Evolutionary conservation across 192 early-diverging fungal species (phyloP).

Genomic region (Obelidium mucronatum): DNA sequence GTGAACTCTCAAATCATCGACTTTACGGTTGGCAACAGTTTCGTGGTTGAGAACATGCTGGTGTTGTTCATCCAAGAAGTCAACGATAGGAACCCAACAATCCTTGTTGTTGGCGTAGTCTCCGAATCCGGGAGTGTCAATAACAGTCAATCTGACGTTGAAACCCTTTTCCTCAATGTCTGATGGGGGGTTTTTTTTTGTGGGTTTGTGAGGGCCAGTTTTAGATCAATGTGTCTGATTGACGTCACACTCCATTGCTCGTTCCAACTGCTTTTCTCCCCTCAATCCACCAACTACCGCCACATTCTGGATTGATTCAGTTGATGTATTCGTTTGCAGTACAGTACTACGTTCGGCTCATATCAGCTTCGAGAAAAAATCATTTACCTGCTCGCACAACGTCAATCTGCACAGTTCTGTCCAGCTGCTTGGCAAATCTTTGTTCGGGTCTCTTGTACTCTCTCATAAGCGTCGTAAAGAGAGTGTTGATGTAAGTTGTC

Average conservation of each 20-base stretch:
- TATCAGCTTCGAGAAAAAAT: too few relatives aligned
- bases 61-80: slow-evolving; percentile 99
- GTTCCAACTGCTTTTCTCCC: too few relatives aligned
- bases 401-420: slow-evolving; percentile 97
- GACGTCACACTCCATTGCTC: too few relatives aligned
- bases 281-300: too few relatives aligned
- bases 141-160: slow-evolving; percentile 93
- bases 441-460: slow-evolving; percentile 83
- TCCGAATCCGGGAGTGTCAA: slow-evolving; percentile 90
- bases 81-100: slow-evolving; percentile 97
- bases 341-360: too few relatives aligned
- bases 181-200: slow-evolving; percentile 11
- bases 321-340: too few relatives aligned
- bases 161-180: slow-evolving; percentile 98
- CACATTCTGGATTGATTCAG: too few relatives aligned
- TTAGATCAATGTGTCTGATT: too few relatives aligned
- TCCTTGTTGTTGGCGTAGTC: slow-evolving; percentile 81
- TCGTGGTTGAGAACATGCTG: slow-evolving; percentile 93
- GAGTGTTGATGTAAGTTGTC: slow-evolving; percentile 99
- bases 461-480: slow-evolving; percentile 94
- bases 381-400: slow-evolving; percentile 92
- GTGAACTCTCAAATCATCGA: slow-evolving; percentile 96
- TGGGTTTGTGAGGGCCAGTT: not conserved
- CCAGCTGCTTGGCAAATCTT: slow-evolving; percentile 92
- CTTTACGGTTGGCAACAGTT: slow-evolving; percentile 81